Percentiles rank a stretch among this genome's conserved stretches.
phyloP scores from a whole-genome alignment of 75 land plant genomes.

The Cupressus sempervirens region DNA sequence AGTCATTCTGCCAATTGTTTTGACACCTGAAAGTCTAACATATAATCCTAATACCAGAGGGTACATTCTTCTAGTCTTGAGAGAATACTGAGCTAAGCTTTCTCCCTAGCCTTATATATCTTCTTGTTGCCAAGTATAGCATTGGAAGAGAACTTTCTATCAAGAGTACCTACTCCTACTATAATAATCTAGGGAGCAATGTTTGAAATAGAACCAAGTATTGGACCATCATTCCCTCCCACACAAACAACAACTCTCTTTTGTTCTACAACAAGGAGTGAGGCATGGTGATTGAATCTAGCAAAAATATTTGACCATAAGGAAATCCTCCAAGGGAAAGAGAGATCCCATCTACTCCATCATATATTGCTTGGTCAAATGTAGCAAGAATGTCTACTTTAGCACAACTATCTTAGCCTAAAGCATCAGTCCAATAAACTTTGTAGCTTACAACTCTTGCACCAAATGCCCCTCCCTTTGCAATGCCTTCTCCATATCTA shows the following conservation, averaged over 20 bases:
- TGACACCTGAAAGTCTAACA: neutral
- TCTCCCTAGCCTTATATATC: slow-evolving; percentile 11
- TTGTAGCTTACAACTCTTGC: slow-evolving; percentile 69
- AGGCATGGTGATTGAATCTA: slow-evolving; percentile 30
- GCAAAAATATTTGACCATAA: neutral
- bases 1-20: slow-evolving; percentile 18
- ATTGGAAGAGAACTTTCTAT: slow-evolving; percentile 21
- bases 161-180: slow-evolving; percentile 48
- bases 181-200: slow-evolving; percentile 48
- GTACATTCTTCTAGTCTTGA: neutral
- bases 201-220: slow-evolving; percentile 18
- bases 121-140: slow-evolving; percentile 25
- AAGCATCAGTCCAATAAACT: slow-evolving; percentile 49
- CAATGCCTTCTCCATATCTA: slow-evolving; percentile 52
- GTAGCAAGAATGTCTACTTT: slow-evolving; percentile 65
- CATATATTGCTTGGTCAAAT: slow-evolving; percentile 56
- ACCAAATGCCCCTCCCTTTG: slow-evolving; percentile 56
- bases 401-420: slow-evolving; percentile 19
- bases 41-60: slow-evolving; percentile 17
- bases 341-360: slow-evolving; percentile 66
- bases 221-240: slow-evolving; percentile 52
- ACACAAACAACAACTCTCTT: slow-evolving; percentile 30
- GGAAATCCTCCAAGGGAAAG: slow-evolving; percentile 23
- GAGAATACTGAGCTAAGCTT: slow-evolving; percentile 6
- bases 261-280: slow-evolving; percentile 31